Base-by-base conservation (phyloP, 2,329 filamentous ascomycete species). In the Hypoxylon sp. region DNA sequence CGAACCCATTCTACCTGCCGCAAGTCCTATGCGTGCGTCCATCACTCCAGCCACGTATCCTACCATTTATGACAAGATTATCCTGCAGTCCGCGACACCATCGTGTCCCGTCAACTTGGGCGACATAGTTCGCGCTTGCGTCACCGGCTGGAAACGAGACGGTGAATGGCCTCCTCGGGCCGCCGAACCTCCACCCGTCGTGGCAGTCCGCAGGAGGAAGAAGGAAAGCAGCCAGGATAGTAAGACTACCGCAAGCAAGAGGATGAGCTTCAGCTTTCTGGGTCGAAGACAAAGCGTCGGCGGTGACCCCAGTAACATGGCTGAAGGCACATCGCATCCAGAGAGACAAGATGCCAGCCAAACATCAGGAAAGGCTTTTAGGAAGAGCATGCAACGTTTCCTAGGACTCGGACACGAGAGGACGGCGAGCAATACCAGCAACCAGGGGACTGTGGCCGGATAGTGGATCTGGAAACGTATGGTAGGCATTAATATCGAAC, bases 111-210 rank as follows among this genome's bases (percentile, higher is more conserved):
- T 97, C 74, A 97, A 97, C 72, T 85, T 98, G 0, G 81, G 85
- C 28, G 93, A 97, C 72, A 89, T 97, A 81, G 88, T 92, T 20
- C 86, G 88, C 8, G 88, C 92, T 11, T 91, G 95, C 69, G 93
- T 98, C 0, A 85, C 91, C 26, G 95, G 95, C 44, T 97, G 95
- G 95, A 97, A 96, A 78, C 86, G 92, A 40, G 93, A 96, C 72
- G 94, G 93, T 14, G 93, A 97, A 78, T 98, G 95, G 95, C 94
- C 95, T 3, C 93, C 92, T 1, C 87, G 87, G 70, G 77, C 83
- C 0, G 80, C 80, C 16, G 73, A 84, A 48, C 71, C 82, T 73
- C 76, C 70, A 56, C 78, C 73, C 64, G 77, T 70, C 9, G 73
- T 80, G 3, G 78, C 77, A 2, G 73, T 78, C 9, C 78, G 79